Base-by-base conservation (phyloP, 2,329 filamentous ascomycete genomes). In the Penicillium sclerotiorum region DNA sequence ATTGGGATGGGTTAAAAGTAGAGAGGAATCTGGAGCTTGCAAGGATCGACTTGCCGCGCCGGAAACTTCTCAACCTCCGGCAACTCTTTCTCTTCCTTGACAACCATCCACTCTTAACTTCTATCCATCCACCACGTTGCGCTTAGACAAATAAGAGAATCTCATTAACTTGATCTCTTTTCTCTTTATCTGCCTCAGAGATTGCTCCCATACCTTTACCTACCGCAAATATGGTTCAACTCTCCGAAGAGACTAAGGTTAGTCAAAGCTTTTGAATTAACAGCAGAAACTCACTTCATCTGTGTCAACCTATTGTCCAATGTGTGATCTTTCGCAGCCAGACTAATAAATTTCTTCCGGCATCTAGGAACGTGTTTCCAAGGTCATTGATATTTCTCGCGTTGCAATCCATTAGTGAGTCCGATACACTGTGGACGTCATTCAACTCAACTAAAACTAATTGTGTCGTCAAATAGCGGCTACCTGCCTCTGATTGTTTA, bases 161-260 rank as follows among this genome's bases (percentile, higher is more conserved):
- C n/a, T n/a, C n/a, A n/a, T n/a, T n/a, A n/a, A n/a, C n/a, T n/a
- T n/a, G n/a, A n/a, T n/a, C n/a, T n/a, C n/a, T n/a, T n/a, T n/a
- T n/a, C n/a, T n/a, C n/a, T n/a, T n/a, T n/a, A n/a, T n/a, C n/a
- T n/a, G n/a, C n/a, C n/a, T n/a, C n/a, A n/a, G n/a, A n/a, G n/a
- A n/a, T n/a, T n/a, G n/a, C n/a, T n/a, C n/a, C n/a, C n/a, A n/a
- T 12, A 30, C 23, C 28, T 28, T 20, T 30, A 22, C 37, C 17
- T 38, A 27, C 38, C 32, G 17, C 53, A 64, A 71, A 61, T 37
- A 80, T 72, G 70, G 80, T 83, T 66, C 80, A 81, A 62, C 86
- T 97, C 61, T 97, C 94, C 44, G 94, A 99, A 77, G 94, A 99
- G 80, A 91, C 92, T 69, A 97, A 97, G 88, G 93, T 95, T 58